Percentiles rank a stretch among this genome's conserved stretches.
phyloP scores from a whole-genome alignment of 2,329 filamentous ascomycete genomes.

The Hymenoscyphus albidus region DNA sequence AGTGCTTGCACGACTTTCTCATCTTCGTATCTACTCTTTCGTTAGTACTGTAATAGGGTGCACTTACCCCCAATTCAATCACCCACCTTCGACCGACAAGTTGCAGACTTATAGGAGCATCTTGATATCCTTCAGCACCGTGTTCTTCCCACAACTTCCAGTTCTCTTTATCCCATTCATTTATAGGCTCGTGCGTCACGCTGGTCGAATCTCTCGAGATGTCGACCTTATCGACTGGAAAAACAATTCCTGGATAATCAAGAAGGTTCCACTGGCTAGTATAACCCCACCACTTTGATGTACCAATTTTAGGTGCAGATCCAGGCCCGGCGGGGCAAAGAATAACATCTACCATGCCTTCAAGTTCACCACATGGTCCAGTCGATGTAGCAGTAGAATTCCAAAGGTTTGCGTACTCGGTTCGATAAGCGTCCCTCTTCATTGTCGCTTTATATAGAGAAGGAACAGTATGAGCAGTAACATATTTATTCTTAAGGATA shows the following conservation, averaged over 20 bases:
- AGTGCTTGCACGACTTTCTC: constrained; percentile 38
- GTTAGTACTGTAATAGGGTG: neutral
- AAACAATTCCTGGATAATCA: constrained; percentile 60
- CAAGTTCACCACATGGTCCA: constrained; percentile 24
- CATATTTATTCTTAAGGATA: constrained; percentile 50
- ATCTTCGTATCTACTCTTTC: constrained; percentile 35
- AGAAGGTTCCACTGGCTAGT: constrained; percentile 66
- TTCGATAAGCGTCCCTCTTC: constrained; percentile 38
- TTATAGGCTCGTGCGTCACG: constrained; percentile 33
- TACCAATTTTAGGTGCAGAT: constrained; percentile 48
- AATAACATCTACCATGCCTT: constrained; percentile 53
- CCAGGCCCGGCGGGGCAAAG: constrained; percentile 56
- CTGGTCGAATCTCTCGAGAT: constrained; percentile 27
- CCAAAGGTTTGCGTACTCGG: constrained; percentile 25
- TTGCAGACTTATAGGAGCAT: constrained; percentile 42
- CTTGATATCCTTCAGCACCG: constrained; percentile 37
- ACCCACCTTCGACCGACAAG: constrained; percentile 35
- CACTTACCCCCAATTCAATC: neutral
- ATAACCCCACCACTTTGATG: constrained; percentile 59
- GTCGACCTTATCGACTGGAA: constrained; percentile 48
- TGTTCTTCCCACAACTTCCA: constrained; percentile 36
- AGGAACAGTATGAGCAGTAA: constrained; percentile 39
- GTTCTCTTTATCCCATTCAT: constrained; percentile 34
- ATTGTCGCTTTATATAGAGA: constrained; percentile 41
- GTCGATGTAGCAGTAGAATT: constrained; percentile 34